Percentiles rank a stretch among this genome's conserved stretches.
Evolutionary conservation across 2,329 filamentous ascomycete species (phyloP).

Genomic region (Trichoderma cornu-damae): DNA sequence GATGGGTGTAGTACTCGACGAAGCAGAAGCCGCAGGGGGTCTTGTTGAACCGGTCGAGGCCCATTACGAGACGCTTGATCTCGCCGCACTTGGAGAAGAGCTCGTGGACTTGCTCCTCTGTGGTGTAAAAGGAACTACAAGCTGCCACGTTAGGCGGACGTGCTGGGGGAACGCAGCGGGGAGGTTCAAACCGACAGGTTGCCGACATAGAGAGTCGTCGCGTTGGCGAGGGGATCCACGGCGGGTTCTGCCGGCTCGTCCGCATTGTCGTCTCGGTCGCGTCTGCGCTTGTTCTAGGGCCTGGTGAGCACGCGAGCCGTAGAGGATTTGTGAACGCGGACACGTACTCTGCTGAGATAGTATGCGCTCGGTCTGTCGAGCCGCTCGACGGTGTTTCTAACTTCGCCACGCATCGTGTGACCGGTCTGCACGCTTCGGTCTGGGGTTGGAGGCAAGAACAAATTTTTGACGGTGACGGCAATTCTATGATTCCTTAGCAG

Average conservation of each 20-base stretch:
- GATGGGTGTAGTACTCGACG: conserved; percentile 97
- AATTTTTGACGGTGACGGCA: no score
- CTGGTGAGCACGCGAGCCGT: background rate
- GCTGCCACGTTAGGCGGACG: background rate
- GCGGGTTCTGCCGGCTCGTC: conserved; percentile 44
- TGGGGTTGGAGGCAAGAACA: background rate
- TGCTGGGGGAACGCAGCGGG: background rate
- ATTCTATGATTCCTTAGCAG: no score
- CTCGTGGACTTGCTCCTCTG: conserved; percentile 97
- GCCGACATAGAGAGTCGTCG: conserved; percentile 94
- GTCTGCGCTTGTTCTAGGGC: conserved; percentile 66
- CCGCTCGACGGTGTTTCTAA: conserved; percentile 74
- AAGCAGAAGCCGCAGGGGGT: conserved; percentile 99
- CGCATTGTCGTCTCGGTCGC: conserved; percentile 55
- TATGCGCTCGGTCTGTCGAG: conserved; percentile 95
- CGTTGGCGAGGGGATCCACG: conserved; percentile 70
- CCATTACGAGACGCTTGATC: conserved; percentile 98
- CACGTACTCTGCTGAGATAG: conserved; percentile 70
- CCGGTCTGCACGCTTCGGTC: background rate
- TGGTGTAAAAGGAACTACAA: conserved; percentile 90
- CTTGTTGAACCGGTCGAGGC: conserved; percentile 92
- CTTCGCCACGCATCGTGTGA: conserved; percentile 41
- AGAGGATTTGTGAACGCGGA: background rate
- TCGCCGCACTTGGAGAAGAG: conserved; percentile 94
- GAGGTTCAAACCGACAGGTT: conserved; percentile 60